phyloP scores from a whole-genome alignment of 192 early-diverging fungal species.

The Linnemannia hyalina region DNA sequence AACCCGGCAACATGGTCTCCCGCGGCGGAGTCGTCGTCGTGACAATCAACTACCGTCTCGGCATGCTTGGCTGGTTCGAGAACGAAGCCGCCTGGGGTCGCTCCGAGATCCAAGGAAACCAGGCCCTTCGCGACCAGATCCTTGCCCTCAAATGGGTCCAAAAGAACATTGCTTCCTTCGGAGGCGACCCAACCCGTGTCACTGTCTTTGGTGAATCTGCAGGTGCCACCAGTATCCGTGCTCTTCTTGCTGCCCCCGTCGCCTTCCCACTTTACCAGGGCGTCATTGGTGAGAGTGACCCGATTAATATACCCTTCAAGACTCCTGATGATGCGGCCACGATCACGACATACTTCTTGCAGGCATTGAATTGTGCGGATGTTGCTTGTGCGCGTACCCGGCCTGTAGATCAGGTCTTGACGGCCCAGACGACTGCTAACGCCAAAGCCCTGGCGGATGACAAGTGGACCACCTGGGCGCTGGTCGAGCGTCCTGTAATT shows the following conservation, averaged over 20 bases:
- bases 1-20: constrained; percentile 52
- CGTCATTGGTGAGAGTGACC: constrained; percentile 54
- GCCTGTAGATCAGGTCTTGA: constrained; percentile 19
- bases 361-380: constrained; percentile 8
- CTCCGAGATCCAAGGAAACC: constrained; percentile 23
- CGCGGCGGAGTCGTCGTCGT: constrained; percentile 54
- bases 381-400: constrained; percentile 28
- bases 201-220: constrained; percentile 67
- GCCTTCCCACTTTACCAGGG: constrained; percentile 54
- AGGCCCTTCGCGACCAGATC: constrained; percentile 65
- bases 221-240: constrained; percentile 59
- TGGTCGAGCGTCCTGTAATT: constrained; percentile 32
- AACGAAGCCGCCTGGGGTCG: constrained; percentile 19
- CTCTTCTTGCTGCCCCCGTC: constrained; percentile 53
- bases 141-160: constrained; percentile 68
- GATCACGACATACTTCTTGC: constrained; percentile 23
- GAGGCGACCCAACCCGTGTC: constrained; percentile 66
- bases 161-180: constrained; percentile 68
- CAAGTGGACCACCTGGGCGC: constrained; percentile 27
- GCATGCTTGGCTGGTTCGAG: constrained; percentile 63
- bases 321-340: constrained; percentile 1
- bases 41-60: constrained; percentile 71
- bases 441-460: constrained; percentile 16
- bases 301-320: constrained; percentile 36
- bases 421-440: constrained; percentile 33